Conservation (phyloP, 2,329 filamentous ascomycete genomes). For the Arthrobotrys iridis region DNA sequence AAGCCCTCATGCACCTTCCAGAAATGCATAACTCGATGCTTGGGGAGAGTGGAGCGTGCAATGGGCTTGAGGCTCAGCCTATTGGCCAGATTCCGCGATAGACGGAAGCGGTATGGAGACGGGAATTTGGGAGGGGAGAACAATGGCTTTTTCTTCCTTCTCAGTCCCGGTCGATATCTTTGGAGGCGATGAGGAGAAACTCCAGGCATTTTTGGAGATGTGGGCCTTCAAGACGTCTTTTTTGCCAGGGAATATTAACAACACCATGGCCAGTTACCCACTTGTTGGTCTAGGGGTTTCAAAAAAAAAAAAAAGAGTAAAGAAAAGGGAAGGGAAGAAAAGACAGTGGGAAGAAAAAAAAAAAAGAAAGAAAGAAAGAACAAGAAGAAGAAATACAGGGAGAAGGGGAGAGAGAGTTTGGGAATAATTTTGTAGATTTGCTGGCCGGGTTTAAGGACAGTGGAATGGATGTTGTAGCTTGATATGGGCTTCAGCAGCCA, state of each 20-base stretch:
- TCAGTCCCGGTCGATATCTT: conserved; percentile 42
- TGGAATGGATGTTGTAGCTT: too few relatives aligned
- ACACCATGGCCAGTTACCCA: conserved; percentile 35
- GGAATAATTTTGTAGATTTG: too few relatives aligned
- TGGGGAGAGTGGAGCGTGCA: background rate
- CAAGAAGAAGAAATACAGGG: too few relatives aligned
- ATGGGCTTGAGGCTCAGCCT: background rate
- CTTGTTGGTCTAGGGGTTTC: too few relatives aligned
- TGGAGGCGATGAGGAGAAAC: conserved; percentile 50
- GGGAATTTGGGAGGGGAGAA: conserved; percentile 9
- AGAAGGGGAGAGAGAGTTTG: too few relatives aligned
- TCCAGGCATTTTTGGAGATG: conserved; percentile 23
- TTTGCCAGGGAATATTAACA: conserved; percentile 1
- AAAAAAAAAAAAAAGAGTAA: too few relatives aligned
- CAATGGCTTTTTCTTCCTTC: too few relatives aligned
- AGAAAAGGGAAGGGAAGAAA: background rate
- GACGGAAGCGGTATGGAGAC: background rate
- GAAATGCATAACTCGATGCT: conserved; percentile 27
- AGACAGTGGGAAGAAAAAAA: background rate
- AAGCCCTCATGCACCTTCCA: conserved; percentile 34
- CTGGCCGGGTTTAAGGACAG: too few relatives aligned
- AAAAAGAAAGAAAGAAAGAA: too few relatives aligned
- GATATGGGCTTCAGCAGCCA: too few relatives aligned
- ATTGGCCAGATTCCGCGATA: conserved; percentile 17
- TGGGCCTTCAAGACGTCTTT: background rate